These are phyloP conservation scores for Trapa bicornis DNA, from an alignment of 345 rosid genomes.

Conservation along the genomic window DNA sequence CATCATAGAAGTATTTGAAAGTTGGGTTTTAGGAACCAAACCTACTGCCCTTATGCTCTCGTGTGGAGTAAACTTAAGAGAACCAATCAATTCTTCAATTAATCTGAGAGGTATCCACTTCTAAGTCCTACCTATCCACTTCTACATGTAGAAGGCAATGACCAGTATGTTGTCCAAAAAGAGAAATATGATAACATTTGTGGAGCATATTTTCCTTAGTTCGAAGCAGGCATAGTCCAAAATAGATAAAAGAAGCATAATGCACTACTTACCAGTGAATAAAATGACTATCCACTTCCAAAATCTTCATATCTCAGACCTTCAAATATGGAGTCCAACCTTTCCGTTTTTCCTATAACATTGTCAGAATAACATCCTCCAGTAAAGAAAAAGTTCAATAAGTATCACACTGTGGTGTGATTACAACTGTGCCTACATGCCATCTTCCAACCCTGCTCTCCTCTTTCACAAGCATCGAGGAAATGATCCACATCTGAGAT, in stretches of 20 bases:
- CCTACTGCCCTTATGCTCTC: background rate
- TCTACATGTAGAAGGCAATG: background rate
- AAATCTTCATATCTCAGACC: conserved; percentile 70
- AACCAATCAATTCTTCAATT: conserved; percentile 9
- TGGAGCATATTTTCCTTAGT: background rate
- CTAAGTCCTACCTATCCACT: background rate
- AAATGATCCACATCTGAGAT: conserved; percentile 36
- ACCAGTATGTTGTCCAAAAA: background rate
- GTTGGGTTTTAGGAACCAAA: background rate
- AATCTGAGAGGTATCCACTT: background rate
- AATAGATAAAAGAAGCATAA: background rate
- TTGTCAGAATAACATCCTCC: conserved; percentile 16
- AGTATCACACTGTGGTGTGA: background rate
- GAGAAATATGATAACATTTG: background rate
- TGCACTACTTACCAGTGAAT: conserved; percentile 5
- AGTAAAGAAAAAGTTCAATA: background rate
- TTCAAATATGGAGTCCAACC: conserved; percentile 83
- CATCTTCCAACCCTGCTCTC: conserved; percentile 40
- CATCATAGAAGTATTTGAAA: background rate
- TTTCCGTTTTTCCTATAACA: conserved; percentile 52
- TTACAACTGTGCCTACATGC: background rate
- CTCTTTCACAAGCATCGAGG: conserved; percentile 48
- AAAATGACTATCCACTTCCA: conserved; percentile 46
- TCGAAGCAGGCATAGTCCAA: background rate
- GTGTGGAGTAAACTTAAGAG: background rate